Evolutionary conservation across 306 rosid species (phyloP).

Genomic region (Pachyrhizus erosus): DNA sequence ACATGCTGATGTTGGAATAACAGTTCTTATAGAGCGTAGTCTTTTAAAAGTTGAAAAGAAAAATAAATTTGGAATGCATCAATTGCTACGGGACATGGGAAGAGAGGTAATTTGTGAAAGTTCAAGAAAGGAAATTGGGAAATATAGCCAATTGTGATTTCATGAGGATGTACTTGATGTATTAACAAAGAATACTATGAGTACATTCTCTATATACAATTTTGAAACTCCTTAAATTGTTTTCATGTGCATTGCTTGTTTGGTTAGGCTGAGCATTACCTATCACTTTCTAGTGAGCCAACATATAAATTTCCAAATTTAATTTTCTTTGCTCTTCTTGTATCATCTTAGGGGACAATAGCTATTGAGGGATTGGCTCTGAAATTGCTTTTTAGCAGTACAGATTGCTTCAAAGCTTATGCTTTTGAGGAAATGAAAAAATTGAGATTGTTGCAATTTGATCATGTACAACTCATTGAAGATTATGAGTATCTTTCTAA

Average conservation of each 20-base stretch:
- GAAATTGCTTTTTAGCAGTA: neutral
- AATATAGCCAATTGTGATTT: slow-evolving; percentile 14
- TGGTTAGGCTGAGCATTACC: neutral
- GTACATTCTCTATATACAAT: neutral
- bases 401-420: slow-evolving; percentile 5
- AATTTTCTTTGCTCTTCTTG: neutral
- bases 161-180: slow-evolving; percentile 4
- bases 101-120: slow-evolving; percentile 27
- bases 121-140: neutral
- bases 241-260: neutral
- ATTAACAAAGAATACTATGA: neutral
- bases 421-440: slow-evolving; percentile 48
- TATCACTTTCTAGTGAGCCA: neutral
- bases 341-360: slow-evolving; percentile 11
- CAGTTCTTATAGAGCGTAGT: slow-evolving; percentile 25
- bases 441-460: slow-evolving; percentile 49
- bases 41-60: slow-evolving; percentile 28
- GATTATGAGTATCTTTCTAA: slow-evolving; percentile 31
- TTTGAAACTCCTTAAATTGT: no score
- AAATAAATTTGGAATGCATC: slow-evolving; percentile 22
- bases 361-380: neutral
- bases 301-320: neutral
- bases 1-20: slow-evolving; percentile 33
- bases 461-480: slow-evolving; percentile 10
- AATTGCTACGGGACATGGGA: slow-evolving; percentile 46